Evolutionary conservation across 371 early-diverging fungal genomes (phyloP).

Genomic region (Mucor circinelloides): DNA sequence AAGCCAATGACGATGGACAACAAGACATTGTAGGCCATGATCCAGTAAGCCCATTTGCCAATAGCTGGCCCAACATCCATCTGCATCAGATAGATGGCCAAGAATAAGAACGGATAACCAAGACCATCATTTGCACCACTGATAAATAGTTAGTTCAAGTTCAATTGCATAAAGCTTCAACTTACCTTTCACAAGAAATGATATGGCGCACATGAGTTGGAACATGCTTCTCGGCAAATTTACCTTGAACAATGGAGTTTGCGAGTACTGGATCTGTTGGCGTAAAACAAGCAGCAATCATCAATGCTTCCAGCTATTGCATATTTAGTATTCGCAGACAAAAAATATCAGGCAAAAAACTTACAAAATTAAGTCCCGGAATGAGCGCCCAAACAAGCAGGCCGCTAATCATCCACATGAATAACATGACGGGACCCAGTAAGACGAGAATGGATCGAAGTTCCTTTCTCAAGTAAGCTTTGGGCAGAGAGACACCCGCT

Average conservation of each 20-base stretch:
- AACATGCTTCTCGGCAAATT: constrained; percentile 91
- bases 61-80: constrained; percentile 64
- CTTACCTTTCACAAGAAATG: constrained; percentile 77
- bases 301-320: constrained; percentile 38
- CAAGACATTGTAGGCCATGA: constrained; percentile 76
- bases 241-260: constrained; percentile 91
- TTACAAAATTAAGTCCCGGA: constrained; percentile 41
- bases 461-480: constrained; percentile 65
- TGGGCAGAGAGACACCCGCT: constrained; percentile 65
- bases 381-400: constrained; percentile 38
- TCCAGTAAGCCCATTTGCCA: constrained; percentile 71
- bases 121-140: constrained; percentile 84
- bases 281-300: constrained; percentile 52
- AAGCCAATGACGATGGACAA: constrained; percentile 79
- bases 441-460: constrained; percentile 65
- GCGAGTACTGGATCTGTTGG: constrained; percentile 74
- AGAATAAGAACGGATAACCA: constrained; percentile 86
- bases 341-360: neutral
- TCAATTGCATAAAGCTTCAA: neutral
- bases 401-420: constrained; percentile 60
- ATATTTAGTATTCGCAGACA: neutral
- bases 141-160: neutral
- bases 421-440: constrained; percentile 77
- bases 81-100: constrained; percentile 74
- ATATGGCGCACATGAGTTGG: constrained; percentile 81